Conservation (phyloP, 176 grass and related monocot genomes). For the Musa acuminata region DNA sequence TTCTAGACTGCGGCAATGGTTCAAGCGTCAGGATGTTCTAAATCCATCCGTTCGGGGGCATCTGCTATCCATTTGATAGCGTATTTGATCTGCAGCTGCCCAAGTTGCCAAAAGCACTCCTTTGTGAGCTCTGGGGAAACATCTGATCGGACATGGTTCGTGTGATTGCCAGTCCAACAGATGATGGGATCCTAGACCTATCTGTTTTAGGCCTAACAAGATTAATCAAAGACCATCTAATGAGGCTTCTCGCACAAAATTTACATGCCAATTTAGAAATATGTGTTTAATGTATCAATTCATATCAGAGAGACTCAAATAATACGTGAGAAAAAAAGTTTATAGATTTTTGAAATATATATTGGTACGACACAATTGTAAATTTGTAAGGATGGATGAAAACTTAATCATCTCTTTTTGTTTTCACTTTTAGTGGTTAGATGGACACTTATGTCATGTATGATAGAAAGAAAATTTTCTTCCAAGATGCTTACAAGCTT, state of each 20-base stretch:
- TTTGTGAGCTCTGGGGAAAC: not conserved
- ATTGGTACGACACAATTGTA: not conserved
- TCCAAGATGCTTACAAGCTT: no score
- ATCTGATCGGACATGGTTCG: not conserved
- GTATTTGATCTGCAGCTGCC: not conserved
- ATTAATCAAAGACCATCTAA: no score
- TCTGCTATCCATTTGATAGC: not conserved
- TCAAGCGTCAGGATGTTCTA: no score
- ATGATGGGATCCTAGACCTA: not conserved
- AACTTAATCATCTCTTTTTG: not conserved
- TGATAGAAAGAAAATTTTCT: not conserved
- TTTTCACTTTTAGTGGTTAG: not conserved
- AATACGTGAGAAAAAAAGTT: no score
- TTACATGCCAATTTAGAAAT: no score
- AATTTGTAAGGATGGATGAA: not conserved
- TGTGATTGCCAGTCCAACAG: not conserved
- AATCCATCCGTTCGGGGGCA: not conserved
- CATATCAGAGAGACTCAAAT: no score
- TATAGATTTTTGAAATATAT: no score
- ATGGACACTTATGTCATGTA: not conserved
- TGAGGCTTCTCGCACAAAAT: no score
- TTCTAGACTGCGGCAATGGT: not conserved
- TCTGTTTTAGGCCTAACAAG: no score
- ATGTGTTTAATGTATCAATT: no score
- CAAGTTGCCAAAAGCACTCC: not conserved